Conservation (phyloP, 768 basidiomycete genomes). For the Lyophyllum atratum region DNA sequence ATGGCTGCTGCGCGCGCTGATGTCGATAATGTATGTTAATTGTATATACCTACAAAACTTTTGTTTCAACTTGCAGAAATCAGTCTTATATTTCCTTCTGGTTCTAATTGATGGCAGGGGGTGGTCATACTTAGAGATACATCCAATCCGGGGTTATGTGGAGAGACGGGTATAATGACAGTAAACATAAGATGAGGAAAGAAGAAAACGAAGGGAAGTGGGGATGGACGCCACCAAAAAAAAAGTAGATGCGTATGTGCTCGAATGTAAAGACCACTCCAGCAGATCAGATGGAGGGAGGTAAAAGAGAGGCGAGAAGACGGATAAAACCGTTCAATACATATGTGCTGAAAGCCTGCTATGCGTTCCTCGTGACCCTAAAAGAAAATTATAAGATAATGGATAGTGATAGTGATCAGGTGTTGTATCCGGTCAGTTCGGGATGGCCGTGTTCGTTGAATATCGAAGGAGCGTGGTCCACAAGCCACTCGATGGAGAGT, state of each 20-base stretch:
- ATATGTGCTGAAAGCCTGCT: constrained; percentile 9
- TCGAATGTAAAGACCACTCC: not conserved
- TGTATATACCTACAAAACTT: not conserved
- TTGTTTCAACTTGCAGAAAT: not conserved
- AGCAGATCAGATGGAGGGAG: not conserved
- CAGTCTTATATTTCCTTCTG: not conserved
- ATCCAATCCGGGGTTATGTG: constrained; percentile 16
- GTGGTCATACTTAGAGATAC: constrained; percentile 16
- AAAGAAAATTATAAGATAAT: constrained; percentile 17
- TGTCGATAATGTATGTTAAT: not conserved
- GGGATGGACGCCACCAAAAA: not conserved
- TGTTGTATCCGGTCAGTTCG: constrained; percentile 8
- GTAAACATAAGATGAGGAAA: not conserved
- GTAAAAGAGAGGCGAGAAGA: not conserved
- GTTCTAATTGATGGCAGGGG: constrained; percentile 10
- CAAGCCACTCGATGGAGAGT: constrained; percentile 89
- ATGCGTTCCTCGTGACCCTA: constrained; percentile 10
- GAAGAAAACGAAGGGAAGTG: not conserved
- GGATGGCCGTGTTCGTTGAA: constrained; percentile 31
- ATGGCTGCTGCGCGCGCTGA: not conserved
- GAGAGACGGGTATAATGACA: constrained; percentile 14
- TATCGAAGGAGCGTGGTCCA: constrained; percentile 78
- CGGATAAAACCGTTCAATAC: constrained; percentile 1
- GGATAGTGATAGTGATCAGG: constrained; percentile 19
- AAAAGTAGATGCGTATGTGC: not conserved